Evolutionary conservation across 2,329 filamentous ascomycete genomes (phyloP), one percentile per base, ranked within the genome.

Genomic region (Lecanosticta acicola): DNA sequence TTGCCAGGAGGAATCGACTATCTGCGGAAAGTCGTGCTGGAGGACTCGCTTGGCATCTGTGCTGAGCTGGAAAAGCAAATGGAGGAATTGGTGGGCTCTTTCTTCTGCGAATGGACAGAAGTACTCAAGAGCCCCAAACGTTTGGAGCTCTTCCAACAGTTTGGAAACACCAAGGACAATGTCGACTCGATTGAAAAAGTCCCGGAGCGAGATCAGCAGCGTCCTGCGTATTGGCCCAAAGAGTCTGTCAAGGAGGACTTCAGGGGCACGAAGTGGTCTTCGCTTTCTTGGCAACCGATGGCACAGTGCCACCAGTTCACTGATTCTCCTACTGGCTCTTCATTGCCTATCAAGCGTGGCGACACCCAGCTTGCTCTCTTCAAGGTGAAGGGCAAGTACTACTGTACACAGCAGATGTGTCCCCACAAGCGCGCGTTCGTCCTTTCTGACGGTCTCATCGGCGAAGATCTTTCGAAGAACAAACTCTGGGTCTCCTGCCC

Each of bases 341-440:
- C 81, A 8, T 82, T 86, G 3, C 83, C 83, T 24, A 73, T 95
- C 67, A 93, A 94, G 72, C 79, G 87, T 35, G 87, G 89, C 35
- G 88, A 94, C 65, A 94, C 88, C 0, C 89, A 95, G 66, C 77
- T 95, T 1, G 88, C 89, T 5, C 72, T 95, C 43, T 95, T 90
- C 79, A 85, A 88, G 59, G 78, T 94, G 51, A 79, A 80, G 43
- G 88, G 87, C 16, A 78, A 78, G 43, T 94, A 83, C 73, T 91
- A 91, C 66, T 85, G 86, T 48, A 85, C 85, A 11, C 89, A 95
- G 70, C 87, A 95, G 64, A 95, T 95, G 89, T 95, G 89, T 65
- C 89, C 89, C 8, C 88, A 94, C 71, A 93, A 91, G 69, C 83
- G 88, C 9, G 83, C 88, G 1, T 95, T 95, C 60, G 84, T 90